Evolutionary conservation across 108 stramenopile species (phyloP), one percentile per base, ranked within the genome.

Genomic region (Skeletonema marinoi): DNA sequence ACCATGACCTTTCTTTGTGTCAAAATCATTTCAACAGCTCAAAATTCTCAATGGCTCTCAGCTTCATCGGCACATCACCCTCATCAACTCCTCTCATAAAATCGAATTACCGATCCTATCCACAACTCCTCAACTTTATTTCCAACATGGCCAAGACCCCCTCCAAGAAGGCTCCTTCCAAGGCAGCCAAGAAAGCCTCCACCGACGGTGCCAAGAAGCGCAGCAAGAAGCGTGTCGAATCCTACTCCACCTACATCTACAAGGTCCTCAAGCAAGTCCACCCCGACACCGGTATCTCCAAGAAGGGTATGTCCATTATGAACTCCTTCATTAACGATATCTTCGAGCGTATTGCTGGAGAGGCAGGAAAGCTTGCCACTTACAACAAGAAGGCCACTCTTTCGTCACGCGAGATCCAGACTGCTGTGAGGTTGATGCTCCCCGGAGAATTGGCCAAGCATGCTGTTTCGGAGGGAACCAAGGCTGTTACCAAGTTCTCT

Each of bases 261-360:
- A 92, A 92, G 90, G 96, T 97, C 71, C 77, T 94, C 67, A 97
- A 97, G 87, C 90, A 90, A 77, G 90, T 90, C 71, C 90, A 90
- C 82, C 90, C 90, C 54, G 93, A 95, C 81, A 97, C 93, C 56
- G 94, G 94, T 68, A 96, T 97, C 85, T 54, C 51, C 87, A 94
- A 95, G 90, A 93, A 93, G 87, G 91, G 92, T 59, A 95, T 97
- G 94, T 92, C 91, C 80, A 95, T 97, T 89, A 92, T 95, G 96
- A 96, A 96, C 90, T 95, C 94, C 71, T 97, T 97, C 85, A 95
- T 97, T 87, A 94, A 95, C 80, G 96, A 96, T 82, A 89, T 96
- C 80, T 95, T 95, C 78, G 96, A 95, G 81, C 93, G 94, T 71
- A 90, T 96, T 71, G 93, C 93, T 61, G 79, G 85, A 21, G 94